phyloP scores from a whole-genome alignment of 192 early-diverging fungal species.

The Linnemannia elongata region DNA sequence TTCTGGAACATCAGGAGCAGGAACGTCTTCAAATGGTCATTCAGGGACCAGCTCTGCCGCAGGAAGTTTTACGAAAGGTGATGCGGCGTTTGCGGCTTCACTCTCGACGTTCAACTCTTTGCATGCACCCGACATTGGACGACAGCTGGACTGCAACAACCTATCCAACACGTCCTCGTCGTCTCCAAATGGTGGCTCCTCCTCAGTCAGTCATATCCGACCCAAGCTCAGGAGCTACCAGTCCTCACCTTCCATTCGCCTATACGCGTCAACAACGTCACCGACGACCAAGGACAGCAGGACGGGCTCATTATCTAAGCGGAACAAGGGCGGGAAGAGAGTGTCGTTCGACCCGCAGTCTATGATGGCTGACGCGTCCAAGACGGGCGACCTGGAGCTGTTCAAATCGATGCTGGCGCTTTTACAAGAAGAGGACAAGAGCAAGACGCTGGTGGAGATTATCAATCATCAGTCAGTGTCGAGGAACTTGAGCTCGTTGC shows the following conservation, averaged over 20 bases:
- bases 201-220: conserved; percentile 26
- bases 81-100: background rate
- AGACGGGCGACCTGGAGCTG: conserved; percentile 39
- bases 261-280: background rate
- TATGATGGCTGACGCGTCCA: conserved; percentile 50
- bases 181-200: background rate
- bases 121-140: background rate
- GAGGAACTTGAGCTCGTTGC: conserved; percentile 42
- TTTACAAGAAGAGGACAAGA: conserved; percentile 12
- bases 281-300: background rate
- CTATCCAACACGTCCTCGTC: background rate
- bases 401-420: conserved; percentile 36
- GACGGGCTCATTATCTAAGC: conserved; percentile 4
- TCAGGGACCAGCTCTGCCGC: background rate
- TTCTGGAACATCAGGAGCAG: background rate
- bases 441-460: conserved; percentile 32
- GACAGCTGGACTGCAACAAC: conserved; percentile 6
- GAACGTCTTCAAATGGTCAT: background rate
- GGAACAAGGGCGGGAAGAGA: conserved; percentile 17
- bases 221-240: conserved; percentile 50
- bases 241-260: conserved; percentile 53
- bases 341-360: conserved; percentile 50
- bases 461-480: conserved; percentile 49
- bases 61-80: background rate
- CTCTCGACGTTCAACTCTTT: background rate